Percentiles rank a stretch among this genome's conserved stretches.
Evolutionary conservation across 495 filamentous ascomycete genomes (phyloP).

Genomic region (Penicillium arizonense): DNA sequence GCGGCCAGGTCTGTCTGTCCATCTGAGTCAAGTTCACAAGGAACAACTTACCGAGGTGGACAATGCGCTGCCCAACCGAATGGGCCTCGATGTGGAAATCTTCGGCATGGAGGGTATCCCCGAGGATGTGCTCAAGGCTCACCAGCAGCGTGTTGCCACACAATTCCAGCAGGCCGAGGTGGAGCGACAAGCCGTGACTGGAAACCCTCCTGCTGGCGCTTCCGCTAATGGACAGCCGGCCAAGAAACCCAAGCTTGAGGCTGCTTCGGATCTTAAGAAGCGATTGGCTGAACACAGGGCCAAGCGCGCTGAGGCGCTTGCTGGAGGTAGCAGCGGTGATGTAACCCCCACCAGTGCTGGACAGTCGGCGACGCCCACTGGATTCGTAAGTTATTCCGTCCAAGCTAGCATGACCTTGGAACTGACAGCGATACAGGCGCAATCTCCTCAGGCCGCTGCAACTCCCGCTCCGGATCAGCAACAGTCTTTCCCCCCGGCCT

Average conservation of each 20-base stretch:
- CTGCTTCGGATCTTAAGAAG: slow-evolving; percentile 74
- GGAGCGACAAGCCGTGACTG: slow-evolving; percentile 76
- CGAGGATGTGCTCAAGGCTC: slow-evolving; percentile 74
- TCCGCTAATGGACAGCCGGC: slow-evolving; percentile 48
- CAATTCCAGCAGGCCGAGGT: slow-evolving; percentile 83
- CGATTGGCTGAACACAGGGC: slow-evolving; percentile 79
- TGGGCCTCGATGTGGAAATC: slow-evolving; percentile 86
- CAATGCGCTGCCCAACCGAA: slow-evolving; percentile 83
- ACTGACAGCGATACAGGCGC: slow-evolving; percentile 22
- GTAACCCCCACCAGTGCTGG: slow-evolving; percentile 58
- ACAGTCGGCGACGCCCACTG: slow-evolving; percentile 50
- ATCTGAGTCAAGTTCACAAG: slow-evolving; percentile 98
- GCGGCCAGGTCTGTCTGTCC: slow-evolving; percentile 76
- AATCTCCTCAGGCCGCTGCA: slow-evolving; percentile 23
- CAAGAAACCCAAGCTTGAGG: slow-evolving; percentile 82
- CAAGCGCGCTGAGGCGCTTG: slow-evolving; percentile 58
- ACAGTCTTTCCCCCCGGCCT: slow-evolving; percentile 38
- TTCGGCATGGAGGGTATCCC: slow-evolving; percentile 98
- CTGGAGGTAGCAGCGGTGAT: slow-evolving; percentile 56
- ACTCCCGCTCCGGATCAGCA: slow-evolving; percentile 20
- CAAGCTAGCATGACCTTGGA: not conserved
- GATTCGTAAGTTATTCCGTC: slow-evolving; percentile 48
- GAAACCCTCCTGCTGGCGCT: slow-evolving; percentile 71
- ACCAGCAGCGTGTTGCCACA: slow-evolving; percentile 79
- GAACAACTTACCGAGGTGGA: slow-evolving; percentile 82